These are phyloP conservation scores for Ophiosphaerella herpotricha DNA, from an alignment of 2,329 filamentous ascomycete species.

Conservation along the genomic window DNA sequence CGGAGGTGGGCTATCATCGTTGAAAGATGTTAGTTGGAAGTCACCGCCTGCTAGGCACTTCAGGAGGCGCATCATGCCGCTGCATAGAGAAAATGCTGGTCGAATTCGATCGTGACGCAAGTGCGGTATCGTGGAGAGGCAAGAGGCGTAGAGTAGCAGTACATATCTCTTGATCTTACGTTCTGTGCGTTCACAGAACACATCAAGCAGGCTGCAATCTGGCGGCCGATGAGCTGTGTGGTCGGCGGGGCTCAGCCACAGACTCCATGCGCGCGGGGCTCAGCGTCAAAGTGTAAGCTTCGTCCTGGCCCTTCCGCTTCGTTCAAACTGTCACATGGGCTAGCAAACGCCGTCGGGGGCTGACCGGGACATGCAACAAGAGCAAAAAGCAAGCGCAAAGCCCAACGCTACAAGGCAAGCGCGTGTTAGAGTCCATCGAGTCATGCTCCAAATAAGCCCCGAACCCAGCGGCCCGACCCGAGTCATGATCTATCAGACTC, in stretches of 20 bases:
- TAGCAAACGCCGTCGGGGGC: no score
- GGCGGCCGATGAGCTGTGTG: constrained; percentile 1
- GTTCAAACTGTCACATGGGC: background rate
- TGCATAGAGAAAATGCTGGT: constrained; percentile 5
- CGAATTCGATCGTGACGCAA: constrained; percentile 4
- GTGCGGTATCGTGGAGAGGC: background rate
- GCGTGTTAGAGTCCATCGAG: no score
- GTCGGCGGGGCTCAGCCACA: background rate
- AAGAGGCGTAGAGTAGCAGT: constrained; percentile 6
- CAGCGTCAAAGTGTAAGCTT: background rate
- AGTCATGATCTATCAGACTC: no score
- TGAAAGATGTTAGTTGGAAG: constrained; percentile 20
- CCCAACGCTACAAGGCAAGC: no score
- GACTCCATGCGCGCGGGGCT: background rate
- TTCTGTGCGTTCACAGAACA: constrained; percentile 1
- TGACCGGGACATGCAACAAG: no score
- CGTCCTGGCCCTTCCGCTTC: background rate
- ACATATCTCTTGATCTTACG: constrained; percentile 2
- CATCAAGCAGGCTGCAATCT: constrained; percentile 14
- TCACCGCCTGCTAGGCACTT: constrained; percentile 13
- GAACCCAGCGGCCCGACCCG: no score
- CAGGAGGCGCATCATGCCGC: constrained; percentile 20
- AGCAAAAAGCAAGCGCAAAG: no score
- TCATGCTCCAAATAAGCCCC: no score
- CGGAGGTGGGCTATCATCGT: constrained; percentile 13